Base-by-base conservation (phyloP, 768 basidiomycete species). In the Suillus brevipes region DNA sequence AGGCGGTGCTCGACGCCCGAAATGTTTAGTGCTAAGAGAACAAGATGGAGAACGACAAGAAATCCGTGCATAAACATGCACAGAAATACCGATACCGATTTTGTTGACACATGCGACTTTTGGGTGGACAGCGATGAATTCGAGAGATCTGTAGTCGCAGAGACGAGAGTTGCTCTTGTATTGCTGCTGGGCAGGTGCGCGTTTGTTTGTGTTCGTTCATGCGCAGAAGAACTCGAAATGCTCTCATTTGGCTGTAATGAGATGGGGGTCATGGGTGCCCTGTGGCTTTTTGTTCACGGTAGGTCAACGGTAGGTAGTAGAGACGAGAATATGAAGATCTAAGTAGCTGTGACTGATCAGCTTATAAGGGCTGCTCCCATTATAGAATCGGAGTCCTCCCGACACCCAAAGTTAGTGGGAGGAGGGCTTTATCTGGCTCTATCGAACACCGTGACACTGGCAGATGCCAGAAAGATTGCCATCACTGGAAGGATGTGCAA, bases 41-140 rank as follows among this genome's bases (percentile, higher is more conserved):
- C 12, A 28, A 65, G 9, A 61, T 70, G 66, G n/a, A 70, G 40
- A 47, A 60, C 13, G 31, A 70, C 64, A 12, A 70, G 59, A 20
- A 49, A 25, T 58, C 14, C 37, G 16, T 58, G 57, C 37, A 58
- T 23, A 25, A 58, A 25, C 14, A 37, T 5, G 8, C 57, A 58
- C 16, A 58, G 1, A 40, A 58, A 58, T 18, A 4, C 8, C 9
- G 23, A 40, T 18, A 25, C 5, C 23, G 9, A 38, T 16, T 57
- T 57, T 9, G 6, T 57, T 9, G 56, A 23, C n/a, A 38, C 40
- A 23, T 38, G 23, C 23, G 3, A 12, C 31, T n/a, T 36, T 34
- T 55, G 10, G 12, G 10, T 36, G 12, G 20, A 55, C 31, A 20
- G 20, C 18, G 2, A 34, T 55, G 34, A 36, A 36, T 13, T 36